Percentiles rank a stretch among this genome's conserved stretches.
Conservation (phyloP, 177 flowering plant species). For the Vitis hybrid region DNA sequence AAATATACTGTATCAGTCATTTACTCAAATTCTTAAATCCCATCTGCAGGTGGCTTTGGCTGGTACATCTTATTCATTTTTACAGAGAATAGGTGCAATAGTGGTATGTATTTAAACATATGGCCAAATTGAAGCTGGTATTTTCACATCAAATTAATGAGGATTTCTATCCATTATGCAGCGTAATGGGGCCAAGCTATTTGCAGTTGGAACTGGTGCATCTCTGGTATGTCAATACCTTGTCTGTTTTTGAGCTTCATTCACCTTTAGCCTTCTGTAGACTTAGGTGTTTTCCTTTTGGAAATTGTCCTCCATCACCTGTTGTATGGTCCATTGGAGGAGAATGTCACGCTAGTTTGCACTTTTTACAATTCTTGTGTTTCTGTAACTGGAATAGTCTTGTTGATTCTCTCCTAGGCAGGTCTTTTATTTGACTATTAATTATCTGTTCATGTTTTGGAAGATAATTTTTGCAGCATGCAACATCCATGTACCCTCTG, state of each 20-base stretch:
- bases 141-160: too few relatives aligned
- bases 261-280: neutral
- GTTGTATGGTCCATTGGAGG: too few relatives aligned
- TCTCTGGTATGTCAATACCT: constrained; percentile 62
- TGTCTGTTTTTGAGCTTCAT: neutral
- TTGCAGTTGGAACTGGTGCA: constrained; percentile 87
- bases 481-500: too few relatives aligned
- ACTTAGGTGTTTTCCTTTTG: neutral
- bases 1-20: too few relatives aligned
- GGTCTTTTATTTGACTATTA: too few relatives aligned
- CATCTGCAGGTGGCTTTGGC: constrained; percentile 73
- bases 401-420: too few relatives aligned
- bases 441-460: too few relatives aligned
- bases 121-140: too few relatives aligned
- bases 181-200: constrained; percentile 94
- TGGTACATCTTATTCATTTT: constrained; percentile 78
- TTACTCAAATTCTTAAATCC: neutral
- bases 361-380: too few relatives aligned
- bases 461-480: too few relatives aligned
- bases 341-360: too few relatives aligned
- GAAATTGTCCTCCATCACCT: neutral
- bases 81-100: constrained; percentile 86
- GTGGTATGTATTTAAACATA: constrained; percentile 42
- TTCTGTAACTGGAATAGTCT: too few relatives aligned
- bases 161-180: constrained; percentile 28